These are phyloP conservation scores for Eucalyptus microcorys DNA, from an alignment of 345 rosid genomes.

Conservation along the genomic window DNA sequence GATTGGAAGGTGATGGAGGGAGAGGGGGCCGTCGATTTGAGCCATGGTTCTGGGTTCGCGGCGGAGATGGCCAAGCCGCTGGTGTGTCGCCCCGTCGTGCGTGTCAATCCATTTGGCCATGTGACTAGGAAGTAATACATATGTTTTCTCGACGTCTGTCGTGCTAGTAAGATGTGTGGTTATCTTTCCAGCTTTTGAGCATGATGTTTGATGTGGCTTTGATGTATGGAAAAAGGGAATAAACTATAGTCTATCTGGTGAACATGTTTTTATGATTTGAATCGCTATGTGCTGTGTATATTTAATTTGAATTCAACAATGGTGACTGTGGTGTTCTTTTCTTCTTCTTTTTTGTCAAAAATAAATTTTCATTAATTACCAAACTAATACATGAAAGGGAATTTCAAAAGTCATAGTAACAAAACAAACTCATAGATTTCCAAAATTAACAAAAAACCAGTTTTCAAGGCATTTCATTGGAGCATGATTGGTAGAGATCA, in stretches of 20 bases:
- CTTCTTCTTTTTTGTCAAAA: no score
- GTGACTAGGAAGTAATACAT: not conserved
- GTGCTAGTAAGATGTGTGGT: not conserved
- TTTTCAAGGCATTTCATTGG: no score
- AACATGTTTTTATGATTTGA: not conserved
- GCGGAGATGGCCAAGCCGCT: constrained; percentile 45
- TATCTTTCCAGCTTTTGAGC: not conserved
- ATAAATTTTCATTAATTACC: no score
- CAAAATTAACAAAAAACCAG: no score
- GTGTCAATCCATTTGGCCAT: constrained; percentile 1
- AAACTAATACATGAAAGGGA: no score
- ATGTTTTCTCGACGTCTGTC: not conserved
- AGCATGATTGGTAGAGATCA: no score
- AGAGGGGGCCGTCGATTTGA: constrained; percentile 2
- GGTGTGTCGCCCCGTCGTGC: constrained; percentile 18
- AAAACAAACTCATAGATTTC: no score
- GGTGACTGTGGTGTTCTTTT: not conserved
- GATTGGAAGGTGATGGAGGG: constrained; percentile 22
- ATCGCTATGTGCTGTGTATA: not conserved
- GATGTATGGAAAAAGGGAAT: not conserved
- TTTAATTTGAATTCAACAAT: not conserved
- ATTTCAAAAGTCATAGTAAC: no score
- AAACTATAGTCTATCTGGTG: not conserved
- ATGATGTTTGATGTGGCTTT: not conserved
- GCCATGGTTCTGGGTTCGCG: not conserved